These are phyloP conservation scores for Cladosporium sp. DNA, from an alignment of 2,329 filamentous ascomycete genomes.

Conservation along the genomic window DNA sequence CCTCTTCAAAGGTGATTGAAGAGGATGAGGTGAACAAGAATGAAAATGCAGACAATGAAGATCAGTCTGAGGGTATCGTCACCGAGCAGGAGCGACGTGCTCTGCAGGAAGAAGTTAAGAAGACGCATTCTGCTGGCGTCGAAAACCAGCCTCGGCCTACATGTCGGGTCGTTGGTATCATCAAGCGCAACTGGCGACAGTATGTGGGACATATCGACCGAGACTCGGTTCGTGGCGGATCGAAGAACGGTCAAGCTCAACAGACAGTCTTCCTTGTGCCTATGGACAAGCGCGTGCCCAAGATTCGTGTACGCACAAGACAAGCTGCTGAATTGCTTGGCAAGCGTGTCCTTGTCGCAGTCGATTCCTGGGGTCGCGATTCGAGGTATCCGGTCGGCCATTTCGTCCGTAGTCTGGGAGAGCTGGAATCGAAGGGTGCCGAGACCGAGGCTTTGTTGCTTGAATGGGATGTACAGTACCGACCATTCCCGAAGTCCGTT, in stretches of 20 bases:
- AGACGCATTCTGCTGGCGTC: constrained; percentile 68
- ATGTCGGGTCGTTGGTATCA: constrained; percentile 82
- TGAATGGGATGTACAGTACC: constrained; percentile 96
- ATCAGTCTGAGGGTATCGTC: constrained; percentile 70
- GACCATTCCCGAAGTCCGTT: constrained; percentile 93
- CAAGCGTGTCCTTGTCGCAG: constrained; percentile 86
- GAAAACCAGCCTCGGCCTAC: constrained; percentile 85
- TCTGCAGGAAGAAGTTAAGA: constrained; percentile 86
- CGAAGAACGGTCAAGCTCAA: constrained; percentile 74
- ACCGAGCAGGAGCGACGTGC: constrained; percentile 81
- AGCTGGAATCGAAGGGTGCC: constrained; percentile 93
- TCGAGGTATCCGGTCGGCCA: constrained; percentile 90
- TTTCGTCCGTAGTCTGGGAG: constrained; percentile 87
- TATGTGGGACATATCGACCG: constrained; percentile 95
- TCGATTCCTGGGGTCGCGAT: constrained; percentile 92
- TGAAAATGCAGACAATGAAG: constrained; percentile 85
- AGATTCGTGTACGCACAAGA: constrained; percentile 86
- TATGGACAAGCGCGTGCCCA: constrained; percentile 97
- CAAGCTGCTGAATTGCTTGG: constrained; percentile 86
- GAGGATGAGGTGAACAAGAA: constrained; percentile 89
- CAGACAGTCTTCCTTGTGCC: constrained; percentile 93
- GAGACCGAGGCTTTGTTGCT: constrained; percentile 92
- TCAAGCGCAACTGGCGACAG: constrained; percentile 96
- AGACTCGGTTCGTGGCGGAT: constrained; percentile 70
- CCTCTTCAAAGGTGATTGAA: constrained; percentile 92